Evolutionary conservation across 2,329 filamentous ascomycete species (phyloP), one percentile per base, ranked within the genome.

Genomic region (Purpureocillium lavendulum): DNA sequence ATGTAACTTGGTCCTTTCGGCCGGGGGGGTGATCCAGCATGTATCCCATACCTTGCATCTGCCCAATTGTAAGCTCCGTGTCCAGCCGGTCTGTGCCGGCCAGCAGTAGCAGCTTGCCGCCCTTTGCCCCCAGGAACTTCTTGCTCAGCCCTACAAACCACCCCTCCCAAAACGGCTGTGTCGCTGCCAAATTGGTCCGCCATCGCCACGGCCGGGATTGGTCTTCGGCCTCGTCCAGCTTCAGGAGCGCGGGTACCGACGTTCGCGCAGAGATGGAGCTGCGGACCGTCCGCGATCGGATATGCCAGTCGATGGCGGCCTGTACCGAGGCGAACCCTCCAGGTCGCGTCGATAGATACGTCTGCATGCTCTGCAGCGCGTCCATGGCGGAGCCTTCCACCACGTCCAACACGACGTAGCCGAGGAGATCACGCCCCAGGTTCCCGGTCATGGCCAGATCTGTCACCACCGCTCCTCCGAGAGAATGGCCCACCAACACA

Each of bases 331-430:
- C 69, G 53, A 98, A 98, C 2, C 80, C 77, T 8, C 70, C 68
- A 0, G 92, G 92, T 16, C 92, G 75, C 4, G 82, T 88, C 1
- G 84, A 81, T 15, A 98, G 73, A 59, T 96, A 96, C 3, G 82
- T 84, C 49, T 92, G 84, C 92, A 98, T 98, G 60, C 84, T 89
- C 59, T 88, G 81, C 39, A 98, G 71, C 3, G 92, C 90, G 58
- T 97, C 92, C 61, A 98, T 90, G 28, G 92, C 92, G 1, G 87
- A 94, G 10, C 92, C 86, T 62, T 98, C 92, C 21, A 98, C 92
- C 4, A 98, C 87, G 61, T 98, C 92, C 13, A 98, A 70, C 7
- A 97, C 89, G 4, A 81, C 86, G 61, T 90, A 95, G 15, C 87
- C 92, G 13, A 97, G 68, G 1, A 97, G 59, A 18, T 80, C 73